Base-by-base conservation (phyloP, 2,329 filamentous ascomycete species). In the Scytalidium lignicola region DNA sequence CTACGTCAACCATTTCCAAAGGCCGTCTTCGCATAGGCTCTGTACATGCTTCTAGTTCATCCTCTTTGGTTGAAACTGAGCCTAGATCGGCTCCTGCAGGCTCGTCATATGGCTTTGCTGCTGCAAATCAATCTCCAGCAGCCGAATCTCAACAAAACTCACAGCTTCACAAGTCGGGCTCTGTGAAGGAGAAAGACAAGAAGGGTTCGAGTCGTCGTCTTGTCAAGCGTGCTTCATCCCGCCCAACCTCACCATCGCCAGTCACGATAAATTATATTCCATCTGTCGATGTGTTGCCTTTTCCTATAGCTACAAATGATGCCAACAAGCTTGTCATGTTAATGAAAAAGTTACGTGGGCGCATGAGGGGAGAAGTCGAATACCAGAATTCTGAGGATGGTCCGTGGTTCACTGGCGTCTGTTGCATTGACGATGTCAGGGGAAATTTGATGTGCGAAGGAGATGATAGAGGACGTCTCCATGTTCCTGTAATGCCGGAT, bases 341-440 rank as follows among this genome's bases (percentile, higher is more conserved):
- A 51, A 92, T 93, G 87, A 88, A 84, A 65, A 83, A 78, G 20
- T 71, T 90, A 6, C 86, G 85, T 60, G 88, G 89, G 22, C 79
- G 83, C 56, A 93, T 92, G 88, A 83, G 83, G 59, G 88, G 88
- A 49, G 82, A 85, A 56, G 74, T 90, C 23, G 84, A 88, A 55
- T 92, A 88, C 62, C 81, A 86, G 58, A 74, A 74, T 41, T 80
- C 82, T 32, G 72, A 75, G 13, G 71, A 73, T 20, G 80, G 76
- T 15, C 73, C 76, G 1, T 93, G 88, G 88, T 75, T 78, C 50
- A 67, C 74, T 28, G 87, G 87, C n/a, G 79, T 85, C 53, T 87
- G 85, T 62, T 89, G 84, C 61, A 88, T 93, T 53, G 85, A 91
- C 53, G 85, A 89, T 51, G 84, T 88, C 43, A 80, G 79, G 51